Evolutionary conservation across 768 basidiomycete genomes (phyloP), one percentile per base, ranked within the genome.

Genomic region (Cystobasidium tubakii): DNA sequence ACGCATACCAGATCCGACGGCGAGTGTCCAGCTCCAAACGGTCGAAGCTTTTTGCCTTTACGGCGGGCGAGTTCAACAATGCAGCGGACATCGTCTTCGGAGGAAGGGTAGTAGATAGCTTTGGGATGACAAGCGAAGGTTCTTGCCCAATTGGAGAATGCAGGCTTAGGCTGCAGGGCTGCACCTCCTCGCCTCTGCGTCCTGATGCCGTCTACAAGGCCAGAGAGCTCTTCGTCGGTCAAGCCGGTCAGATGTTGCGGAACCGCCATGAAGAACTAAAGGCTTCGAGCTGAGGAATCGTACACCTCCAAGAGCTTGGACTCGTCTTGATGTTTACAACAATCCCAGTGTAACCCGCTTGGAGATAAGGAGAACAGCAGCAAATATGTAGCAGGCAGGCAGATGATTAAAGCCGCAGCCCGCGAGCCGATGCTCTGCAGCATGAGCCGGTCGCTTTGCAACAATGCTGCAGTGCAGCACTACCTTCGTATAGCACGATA

Each of bases 1-100:
- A 93, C 96, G 82, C 92, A 97, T 0, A 91, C 90, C 63, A 98
- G 84, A 82, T 99, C 95, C 79, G 88, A 90, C 27, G 95, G 95
- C 73, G 89, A 90, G 82, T 97, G 94, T 1, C 94, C 95, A 19
- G 91, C 87, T 15, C 92, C 96, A 15, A 88, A 89, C 0, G 90
- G 89, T 70, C 92, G 87, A 39, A 98, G 84, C 25, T 85, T 84
- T 79, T 86, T 87, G 19, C 85, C 83, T 79, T 92, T 87, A 53
- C 89, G 83, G 21, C 88, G 84, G 0, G 93, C 92, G 29, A 92
- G 87, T 79, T 91, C 90, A 31, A 98, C 84, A 57, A 94, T 84
- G 76, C 87, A 85, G 55, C 85, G 84, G 79, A 91, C 90, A 39
- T 97, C 85, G 74, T 84, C 81, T 53, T 87, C 86, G 27, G 83